Conservation (phyloP, 2,329 filamentous ascomycete genomes). For the Fusarium azukiicola region DNA sequence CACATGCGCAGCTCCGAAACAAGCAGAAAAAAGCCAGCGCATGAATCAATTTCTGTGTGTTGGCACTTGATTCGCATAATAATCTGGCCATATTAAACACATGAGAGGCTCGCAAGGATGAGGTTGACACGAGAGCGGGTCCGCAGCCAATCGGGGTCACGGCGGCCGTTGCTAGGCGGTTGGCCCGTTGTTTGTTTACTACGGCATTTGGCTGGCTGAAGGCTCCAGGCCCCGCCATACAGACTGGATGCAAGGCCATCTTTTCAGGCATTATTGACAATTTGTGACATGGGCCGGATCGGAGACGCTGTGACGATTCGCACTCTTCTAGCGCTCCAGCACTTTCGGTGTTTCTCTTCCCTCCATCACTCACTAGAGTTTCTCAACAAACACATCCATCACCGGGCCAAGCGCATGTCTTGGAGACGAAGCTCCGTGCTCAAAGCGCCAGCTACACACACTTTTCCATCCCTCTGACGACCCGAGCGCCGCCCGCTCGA, state of each 20-base stretch:
- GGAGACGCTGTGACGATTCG: constrained; percentile 49
- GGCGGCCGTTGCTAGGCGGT: constrained; percentile 58
- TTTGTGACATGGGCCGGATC: constrained; percentile 40
- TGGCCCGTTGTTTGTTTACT: constrained; percentile 62
- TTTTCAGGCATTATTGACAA: constrained; percentile 51
- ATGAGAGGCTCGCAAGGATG: constrained; percentile 46
- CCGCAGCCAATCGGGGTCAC: constrained; percentile 46
- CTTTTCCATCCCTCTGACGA: constrained; percentile 46
- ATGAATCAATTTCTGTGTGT: constrained; percentile 31
- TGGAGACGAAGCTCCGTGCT: constrained; percentile 43
- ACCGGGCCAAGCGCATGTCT: constrained; percentile 49
- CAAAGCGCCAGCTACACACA: constrained; percentile 37
- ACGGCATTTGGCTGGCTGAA: constrained; percentile 41
- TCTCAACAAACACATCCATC: constrained; percentile 21
- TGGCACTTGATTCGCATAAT: constrained; percentile 32
- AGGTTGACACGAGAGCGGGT: constrained; percentile 44
- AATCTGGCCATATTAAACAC: constrained; percentile 35
- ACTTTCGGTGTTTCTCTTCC: constrained; percentile 34
- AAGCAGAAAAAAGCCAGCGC: constrained; percentile 17
- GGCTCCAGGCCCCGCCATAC: constrained; percentile 49
- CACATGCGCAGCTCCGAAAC: background rate
- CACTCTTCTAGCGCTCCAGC: constrained; percentile 41
- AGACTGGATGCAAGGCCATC: constrained; percentile 30
- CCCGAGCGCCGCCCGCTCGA: constrained; percentile 49
- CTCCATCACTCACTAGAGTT: constrained; percentile 20